Conservation (phyloP, 192 early-diverging fungal genomes). For the Coemansia interrupta region DNA sequence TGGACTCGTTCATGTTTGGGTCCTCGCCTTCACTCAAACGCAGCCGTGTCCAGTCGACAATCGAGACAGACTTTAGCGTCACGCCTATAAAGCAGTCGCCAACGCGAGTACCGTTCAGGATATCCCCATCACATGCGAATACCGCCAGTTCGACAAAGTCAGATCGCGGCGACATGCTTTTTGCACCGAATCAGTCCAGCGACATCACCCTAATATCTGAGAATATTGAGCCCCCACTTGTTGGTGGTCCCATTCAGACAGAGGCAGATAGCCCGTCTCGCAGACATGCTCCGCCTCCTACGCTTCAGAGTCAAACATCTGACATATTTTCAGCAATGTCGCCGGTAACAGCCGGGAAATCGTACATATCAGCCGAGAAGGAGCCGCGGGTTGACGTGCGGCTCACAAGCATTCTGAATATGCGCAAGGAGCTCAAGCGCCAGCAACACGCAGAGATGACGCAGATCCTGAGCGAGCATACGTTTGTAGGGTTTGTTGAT, state of each 20-base stretch:
- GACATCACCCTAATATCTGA: background rate
- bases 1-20: slow-evolving; percentile 60
- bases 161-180: background rate
- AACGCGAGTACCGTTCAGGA: slow-evolving; percentile 7
- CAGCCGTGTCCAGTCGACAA: slow-evolving; percentile 31
- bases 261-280: background rate
- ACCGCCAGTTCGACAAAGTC: background rate
- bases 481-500: slow-evolving; percentile 87
- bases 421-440: slow-evolving; percentile 69
- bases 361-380: slow-evolving; percentile 21
- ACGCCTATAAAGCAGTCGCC: slow-evolving; percentile 15
- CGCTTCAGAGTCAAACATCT: slow-evolving; percentile 4
- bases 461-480: slow-evolving; percentile 73
- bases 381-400: slow-evolving; percentile 68
- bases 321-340: background rate
- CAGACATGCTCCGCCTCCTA: background rate
- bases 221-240: slow-evolving; percentile 3
- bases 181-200: too few species aligned
- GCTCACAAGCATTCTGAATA: slow-evolving; percentile 72
- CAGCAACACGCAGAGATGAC: slow-evolving; percentile 60
- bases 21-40: slow-evolving; percentile 30
- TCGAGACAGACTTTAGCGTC: slow-evolving; percentile 32
- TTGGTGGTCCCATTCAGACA: background rate
- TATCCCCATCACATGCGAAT: slow-evolving; percentile 21
- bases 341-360: slow-evolving; percentile 8